A percentile compares a stretch with the other conserved stretches of the same genome.
phyloP scores from a whole-genome alignment of 371 early-diverging fungal genomes.

The Phascolomyces articulosus region DNA sequence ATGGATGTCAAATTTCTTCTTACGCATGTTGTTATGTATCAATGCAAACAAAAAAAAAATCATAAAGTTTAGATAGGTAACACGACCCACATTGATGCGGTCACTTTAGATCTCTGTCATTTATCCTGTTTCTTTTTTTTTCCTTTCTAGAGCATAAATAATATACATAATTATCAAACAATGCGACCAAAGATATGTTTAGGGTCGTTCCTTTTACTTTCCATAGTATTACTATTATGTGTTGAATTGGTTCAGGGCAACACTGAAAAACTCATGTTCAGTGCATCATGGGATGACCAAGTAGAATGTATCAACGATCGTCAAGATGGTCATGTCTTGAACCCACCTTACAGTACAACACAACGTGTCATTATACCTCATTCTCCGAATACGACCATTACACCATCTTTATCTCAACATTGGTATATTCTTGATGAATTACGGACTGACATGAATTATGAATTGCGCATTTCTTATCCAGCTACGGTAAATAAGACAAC shows the following conservation, averaged over 20 bases:
- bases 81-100: no score
- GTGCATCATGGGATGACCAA: not conserved
- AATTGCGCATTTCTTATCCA: slow-evolving; percentile 45
- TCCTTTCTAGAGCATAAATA: no score
- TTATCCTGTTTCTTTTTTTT: no score
- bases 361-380: slow-evolving; percentile 15
- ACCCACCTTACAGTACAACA: slow-evolving; percentile 23
- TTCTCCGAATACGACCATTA: not conserved
- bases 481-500: slow-evolving; percentile 33
- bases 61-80: no score
- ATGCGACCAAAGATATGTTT: no score
- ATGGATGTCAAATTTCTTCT: no score
- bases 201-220: no score
- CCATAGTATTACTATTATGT: no score
- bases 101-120: no score
- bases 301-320: not conserved
- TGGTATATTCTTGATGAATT: slow-evolving; percentile 24
- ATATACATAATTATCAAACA: no score
- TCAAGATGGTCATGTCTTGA: not conserved
- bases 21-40: no score
- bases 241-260: slow-evolving; percentile 22
- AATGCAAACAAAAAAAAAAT: no score
- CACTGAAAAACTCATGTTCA: slow-evolving; percentile 47
- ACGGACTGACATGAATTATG: slow-evolving; percentile 24
- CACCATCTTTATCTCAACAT: slow-evolving; percentile 9